Conservation (phyloP, 1,139 yeast species). For the Geotrichum klebahnii region DNA sequence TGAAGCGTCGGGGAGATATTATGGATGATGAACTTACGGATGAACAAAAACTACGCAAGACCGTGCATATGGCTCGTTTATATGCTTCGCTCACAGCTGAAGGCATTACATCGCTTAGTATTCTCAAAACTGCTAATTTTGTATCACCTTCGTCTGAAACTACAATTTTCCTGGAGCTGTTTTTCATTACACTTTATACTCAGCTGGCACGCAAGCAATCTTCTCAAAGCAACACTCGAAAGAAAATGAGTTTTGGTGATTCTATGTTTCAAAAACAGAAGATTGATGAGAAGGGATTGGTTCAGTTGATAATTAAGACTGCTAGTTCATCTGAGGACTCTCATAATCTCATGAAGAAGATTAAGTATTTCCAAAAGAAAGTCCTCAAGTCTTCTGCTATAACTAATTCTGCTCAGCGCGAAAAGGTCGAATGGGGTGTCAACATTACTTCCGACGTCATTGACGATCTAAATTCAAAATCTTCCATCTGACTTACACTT, state of each 20-base stretch:
- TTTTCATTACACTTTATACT: conserved; percentile 55
- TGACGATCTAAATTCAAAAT: conserved; percentile 42
- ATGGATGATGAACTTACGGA: conserved; percentile 31
- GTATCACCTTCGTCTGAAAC: conserved; percentile 66
- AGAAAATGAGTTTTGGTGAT: conserved; percentile 29
- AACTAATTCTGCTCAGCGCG: conserved; percentile 47
- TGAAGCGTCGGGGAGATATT: conserved; percentile 6
- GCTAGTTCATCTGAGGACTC: conserved; percentile 46
- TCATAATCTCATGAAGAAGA: conserved; percentile 58
- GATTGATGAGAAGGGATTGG: conserved; percentile 54
- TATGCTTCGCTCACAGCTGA: conserved; percentile 72
- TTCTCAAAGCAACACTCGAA: conserved; percentile 22
- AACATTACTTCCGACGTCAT: conserved; percentile 52
- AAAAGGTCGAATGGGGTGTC: conserved; percentile 69
- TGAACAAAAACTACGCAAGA: conserved; percentile 52
- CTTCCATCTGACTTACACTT: conserved; percentile 13
- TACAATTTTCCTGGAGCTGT: conserved; percentile 64
- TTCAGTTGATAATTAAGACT: conserved; percentile 50
- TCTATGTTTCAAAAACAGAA: conserved; percentile 23
- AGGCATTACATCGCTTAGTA: conserved; percentile 66
- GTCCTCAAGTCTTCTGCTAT: conserved; percentile 43
- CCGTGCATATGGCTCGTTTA: conserved; percentile 72
- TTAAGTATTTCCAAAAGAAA: conserved; percentile 58
- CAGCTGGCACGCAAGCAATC: conserved; percentile 9
- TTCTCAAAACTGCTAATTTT: conserved; percentile 70